phyloP scores from a whole-genome alignment of 2,329 filamentous ascomycete genomes.

The Claviceps sp. region DNA sequence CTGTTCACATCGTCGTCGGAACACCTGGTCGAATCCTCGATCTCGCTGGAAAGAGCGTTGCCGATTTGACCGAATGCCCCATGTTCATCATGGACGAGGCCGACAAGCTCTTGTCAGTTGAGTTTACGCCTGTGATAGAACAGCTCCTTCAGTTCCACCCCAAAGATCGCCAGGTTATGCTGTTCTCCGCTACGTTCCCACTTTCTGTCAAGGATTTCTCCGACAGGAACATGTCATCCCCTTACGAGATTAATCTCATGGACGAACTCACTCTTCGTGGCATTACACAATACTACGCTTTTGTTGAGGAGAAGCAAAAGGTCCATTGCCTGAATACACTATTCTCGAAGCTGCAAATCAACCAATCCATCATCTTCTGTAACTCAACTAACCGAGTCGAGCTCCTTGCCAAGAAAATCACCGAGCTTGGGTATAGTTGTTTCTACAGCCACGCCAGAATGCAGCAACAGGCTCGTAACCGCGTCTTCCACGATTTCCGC shows the following conservation, averaged over 20 bases:
- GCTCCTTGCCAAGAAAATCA: conserved; percentile 96
- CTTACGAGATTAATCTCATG: conserved; percentile 99
- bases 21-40: conserved; percentile 94
- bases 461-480: conserved; percentile 92
- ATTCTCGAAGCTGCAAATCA: conserved; percentile 98
- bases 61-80: conserved; percentile 87
- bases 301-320: conserved; percentile 98
- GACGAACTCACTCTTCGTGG: conserved; percentile 94
- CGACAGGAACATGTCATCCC: conserved; percentile 92
- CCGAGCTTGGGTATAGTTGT: conserved; percentile 95
- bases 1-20: conserved; percentile 94
- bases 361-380: conserved; percentile 99
- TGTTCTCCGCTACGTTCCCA: conserved; percentile 96
- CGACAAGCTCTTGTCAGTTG: conserved; percentile 89
- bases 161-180: conserved; percentile 96
- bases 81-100: conserved; percentile 99
- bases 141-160: conserved; percentile 91
- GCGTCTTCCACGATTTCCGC: conserved; percentile 98
- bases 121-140: conserved; percentile 96
- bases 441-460: conserved; percentile 99
- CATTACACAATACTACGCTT: conserved; percentile 98
- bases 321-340: conserved; percentile 98
- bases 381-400: conserved; percentile 98
- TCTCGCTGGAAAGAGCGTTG: conserved; percentile 89
- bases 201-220: conserved; percentile 95